Evolutionary conservation across 2,329 filamentous ascomycete genomes (phyloP), one percentile per base, ranked within the genome.

Genomic region (Fusarium miscanthi): DNA sequence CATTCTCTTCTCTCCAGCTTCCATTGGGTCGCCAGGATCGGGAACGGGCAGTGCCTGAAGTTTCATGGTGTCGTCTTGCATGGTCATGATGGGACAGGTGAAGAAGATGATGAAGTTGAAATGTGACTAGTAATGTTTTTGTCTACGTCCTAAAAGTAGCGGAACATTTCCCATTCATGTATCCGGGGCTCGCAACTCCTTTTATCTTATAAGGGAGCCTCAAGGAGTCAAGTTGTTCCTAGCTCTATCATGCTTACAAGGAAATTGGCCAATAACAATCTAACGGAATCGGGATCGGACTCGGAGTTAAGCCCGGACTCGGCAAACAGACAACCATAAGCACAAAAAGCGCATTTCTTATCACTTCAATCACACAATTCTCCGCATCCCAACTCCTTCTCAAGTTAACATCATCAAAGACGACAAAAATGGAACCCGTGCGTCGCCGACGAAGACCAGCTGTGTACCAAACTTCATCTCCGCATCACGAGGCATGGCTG

Each of bases 391-490:
- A 21, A 10, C 8, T 27, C 13, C 19, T 7, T 38, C 27, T 30
- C 35, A 23, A 12, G 9, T 13, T 8, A 19, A 13, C 17, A 25
- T 14, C 16, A 52, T 9, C 23, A 57, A 38, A 48, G 5, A 5
- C 10, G 14, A 13, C 37, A 6, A 76, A 65, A 61, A 64, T 68
- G 48, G 76, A 75, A 33, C 53, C 72, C 3, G 14, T 35, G 23
- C 78, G 78, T 23, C 76, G 77, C 4, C 75, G 78, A 43, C 60
- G 78, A 60, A 71, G 79, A 49, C 79, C 78, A 30, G 78, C 78
- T 10, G 69, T 80, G 79, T 79, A 71, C 13, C 59, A 14, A 4
- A 7, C 7, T 27, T 3, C 23, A n/a, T 10, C 7, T n/a, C 3
- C 13, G 4, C 2, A 3, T 7, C 2, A 2, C 1, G 3, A 14